phyloP scores from a whole-genome alignment of 1,284 basidiomycete species.

The Apiotrichum laibachii region DNA sequence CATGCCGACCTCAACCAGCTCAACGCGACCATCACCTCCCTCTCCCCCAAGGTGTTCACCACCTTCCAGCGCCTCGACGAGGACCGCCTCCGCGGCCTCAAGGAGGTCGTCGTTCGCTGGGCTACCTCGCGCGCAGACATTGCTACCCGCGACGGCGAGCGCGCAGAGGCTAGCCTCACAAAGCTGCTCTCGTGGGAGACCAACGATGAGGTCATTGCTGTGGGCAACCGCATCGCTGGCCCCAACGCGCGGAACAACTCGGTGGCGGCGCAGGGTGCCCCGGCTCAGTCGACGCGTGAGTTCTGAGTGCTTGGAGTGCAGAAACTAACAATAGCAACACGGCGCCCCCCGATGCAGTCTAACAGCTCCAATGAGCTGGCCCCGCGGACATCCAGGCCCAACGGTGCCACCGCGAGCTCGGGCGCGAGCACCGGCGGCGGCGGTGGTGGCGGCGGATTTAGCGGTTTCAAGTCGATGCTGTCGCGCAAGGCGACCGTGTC shows the following conservation, averaged over 20 bases:
- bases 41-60: constrained; percentile 45
- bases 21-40: constrained; percentile 32
- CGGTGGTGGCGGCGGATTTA: constrained; percentile 29
- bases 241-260: constrained; percentile 19
- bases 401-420: constrained; percentile 28
- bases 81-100: constrained; percentile 41
- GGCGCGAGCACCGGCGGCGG: constrained; percentile 14
- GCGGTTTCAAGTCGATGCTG: constrained; percentile 51
- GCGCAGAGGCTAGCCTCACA: constrained; percentile 42
- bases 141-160: constrained; percentile 41
- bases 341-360: constrained; percentile 11
- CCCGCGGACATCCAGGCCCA: constrained; percentile 23
- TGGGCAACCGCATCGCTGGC: constrained; percentile 34
- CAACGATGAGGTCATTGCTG: constrained; percentile 35
- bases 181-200: constrained; percentile 47
- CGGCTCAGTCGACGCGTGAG: neutral
- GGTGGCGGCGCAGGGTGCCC: neutral
- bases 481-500: constrained; percentile 41
- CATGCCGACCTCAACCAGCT: constrained; percentile 38
- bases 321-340: constrained; percentile 4
- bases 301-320: too few relatives aligned
- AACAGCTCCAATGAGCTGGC: constrained; percentile 28
- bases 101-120: constrained; percentile 50
- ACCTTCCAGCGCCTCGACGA: constrained; percentile 49
- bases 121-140: constrained; percentile 47